Evolutionary conservation across 2,329 filamentous ascomycete species (phyloP).

Genomic region (Aulographum hederae): DNA sequence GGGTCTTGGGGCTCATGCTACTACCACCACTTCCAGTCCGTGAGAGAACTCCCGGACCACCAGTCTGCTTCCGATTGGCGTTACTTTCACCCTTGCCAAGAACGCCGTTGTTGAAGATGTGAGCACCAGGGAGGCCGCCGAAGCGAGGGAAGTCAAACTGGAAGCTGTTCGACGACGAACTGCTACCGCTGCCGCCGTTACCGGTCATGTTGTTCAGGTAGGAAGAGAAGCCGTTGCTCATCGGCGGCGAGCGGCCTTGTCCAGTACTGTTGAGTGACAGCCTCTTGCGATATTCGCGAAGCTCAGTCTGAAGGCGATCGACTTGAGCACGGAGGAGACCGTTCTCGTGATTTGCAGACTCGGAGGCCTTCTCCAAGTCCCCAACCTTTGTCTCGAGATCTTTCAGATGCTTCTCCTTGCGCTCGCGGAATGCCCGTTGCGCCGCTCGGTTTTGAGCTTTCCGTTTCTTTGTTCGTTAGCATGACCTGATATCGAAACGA

Average conservation of each 20-base stretch:
- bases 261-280: constrained; percentile 42
- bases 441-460: constrained; percentile 93
- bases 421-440: constrained; percentile 82
- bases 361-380: constrained; percentile 60
- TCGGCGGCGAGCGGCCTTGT: constrained; percentile 26
- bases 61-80: not conserved
- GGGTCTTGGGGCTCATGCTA: constrained; percentile 19
- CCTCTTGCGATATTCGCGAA: constrained; percentile 81
- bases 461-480: constrained; percentile 45
- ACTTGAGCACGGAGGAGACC: constrained; percentile 68
- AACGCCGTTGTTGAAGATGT: constrained; percentile 30
- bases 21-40: constrained; percentile 15
- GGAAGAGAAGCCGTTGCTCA: constrained; percentile 23
- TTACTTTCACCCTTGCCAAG: not conserved
- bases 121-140: constrained; percentile 46
- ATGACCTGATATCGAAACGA: too few species aligned
- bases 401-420: constrained; percentile 82
- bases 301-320: constrained; percentile 66
- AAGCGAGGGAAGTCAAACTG: constrained; percentile 95
- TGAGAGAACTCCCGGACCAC: constrained; percentile 9
- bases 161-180: too few species aligned
- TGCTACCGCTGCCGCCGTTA: constrained; percentile 46
- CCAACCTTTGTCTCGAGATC: constrained; percentile 57
- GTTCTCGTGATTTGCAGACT: constrained; percentile 74
- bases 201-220: constrained; percentile 29